phyloP scores from a whole-genome alignment of 2,329 filamentous ascomycete species.

The Cladophialophora bantiana region DNA sequence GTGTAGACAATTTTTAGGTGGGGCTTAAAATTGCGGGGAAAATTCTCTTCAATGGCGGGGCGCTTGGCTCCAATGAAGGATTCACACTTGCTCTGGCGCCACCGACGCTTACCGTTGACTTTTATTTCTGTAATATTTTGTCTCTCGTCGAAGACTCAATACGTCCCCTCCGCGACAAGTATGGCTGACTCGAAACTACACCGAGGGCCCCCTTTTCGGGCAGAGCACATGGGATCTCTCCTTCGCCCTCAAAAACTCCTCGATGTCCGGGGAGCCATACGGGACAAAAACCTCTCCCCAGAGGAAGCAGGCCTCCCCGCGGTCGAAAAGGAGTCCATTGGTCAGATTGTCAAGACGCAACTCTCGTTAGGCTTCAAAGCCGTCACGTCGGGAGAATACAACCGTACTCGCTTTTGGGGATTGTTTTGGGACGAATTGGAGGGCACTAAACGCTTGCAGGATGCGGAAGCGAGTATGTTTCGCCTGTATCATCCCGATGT shows the following conservation, averaged over 20 bases:
- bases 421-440: constrained; percentile 63
- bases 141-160: not conserved
- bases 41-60: not conserved
- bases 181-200: constrained; percentile 32
- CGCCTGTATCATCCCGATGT: constrained; percentile 67
- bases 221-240: constrained; percentile 75
- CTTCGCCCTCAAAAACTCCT: constrained; percentile 70
- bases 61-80: not conserved
- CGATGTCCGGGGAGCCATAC: constrained; percentile 61
- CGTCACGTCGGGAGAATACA: constrained; percentile 66
- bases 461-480: constrained; percentile 60
- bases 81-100: constrained; percentile 1
- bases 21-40: not conserved
- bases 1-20: not conserved
- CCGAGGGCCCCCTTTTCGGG: constrained; percentile 66
- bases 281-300: constrained; percentile 27
- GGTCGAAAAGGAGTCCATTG: constrained; percentile 71
- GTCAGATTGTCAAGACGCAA: constrained; percentile 70
- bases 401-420: constrained; percentile 57
- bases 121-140: not conserved
- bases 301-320: constrained; percentile 62
- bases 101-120: not conserved
- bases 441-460: constrained; percentile 61
- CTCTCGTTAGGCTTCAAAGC: constrained; percentile 67
- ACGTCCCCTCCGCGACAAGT: not conserved